Conservation (phyloP, 306 rosid species). For the Canavalia ensiformis region DNA sequence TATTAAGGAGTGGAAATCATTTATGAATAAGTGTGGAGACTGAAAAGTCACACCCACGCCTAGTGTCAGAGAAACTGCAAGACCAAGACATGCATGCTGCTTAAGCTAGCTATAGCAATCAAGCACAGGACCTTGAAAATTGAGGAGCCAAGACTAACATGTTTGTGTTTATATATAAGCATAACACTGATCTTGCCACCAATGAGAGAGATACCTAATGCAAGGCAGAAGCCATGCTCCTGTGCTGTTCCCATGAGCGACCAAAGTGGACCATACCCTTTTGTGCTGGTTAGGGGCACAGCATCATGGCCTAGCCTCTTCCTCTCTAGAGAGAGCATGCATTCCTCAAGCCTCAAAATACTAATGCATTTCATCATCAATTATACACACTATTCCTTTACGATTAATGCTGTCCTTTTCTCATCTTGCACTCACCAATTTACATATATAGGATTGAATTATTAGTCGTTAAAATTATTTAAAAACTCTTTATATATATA, state of each 20-base stretch:
- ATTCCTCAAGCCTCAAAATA: background rate
- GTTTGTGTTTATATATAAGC: background rate
- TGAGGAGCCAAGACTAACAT: background rate
- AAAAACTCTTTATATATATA: too few species aligned
- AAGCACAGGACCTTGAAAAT: slow-evolving; percentile 35
- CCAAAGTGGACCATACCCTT: slow-evolving; percentile 36
- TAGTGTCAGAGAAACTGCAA: slow-evolving; percentile 18
- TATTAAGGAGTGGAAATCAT: background rate
- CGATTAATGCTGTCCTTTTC: too few species aligned
- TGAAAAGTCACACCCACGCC: slow-evolving; percentile 38
- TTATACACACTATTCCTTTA: too few species aligned
- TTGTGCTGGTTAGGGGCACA: slow-evolving; percentile 17
- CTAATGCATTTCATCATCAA: background rate
- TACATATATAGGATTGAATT: too few species aligned
- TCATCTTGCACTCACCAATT: too few species aligned
- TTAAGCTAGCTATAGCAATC: slow-evolving; percentile 6
- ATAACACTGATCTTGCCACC: background rate
- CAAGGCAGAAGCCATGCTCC: background rate
- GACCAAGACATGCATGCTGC: slow-evolving; percentile 27
- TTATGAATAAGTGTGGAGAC: slow-evolving; percentile 20
- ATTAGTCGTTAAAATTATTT: too few species aligned
- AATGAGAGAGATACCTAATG: slow-evolving; percentile 35
- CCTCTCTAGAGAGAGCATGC: slow-evolving; percentile 17
- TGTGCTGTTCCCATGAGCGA: slow-evolving; percentile 23
- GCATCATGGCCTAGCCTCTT: slow-evolving; percentile 35